These are phyloP conservation scores for Penicillium griseofulvum DNA, from an alignment of 2,329 filamentous ascomycete genomes.

Conservation along the genomic window DNA sequence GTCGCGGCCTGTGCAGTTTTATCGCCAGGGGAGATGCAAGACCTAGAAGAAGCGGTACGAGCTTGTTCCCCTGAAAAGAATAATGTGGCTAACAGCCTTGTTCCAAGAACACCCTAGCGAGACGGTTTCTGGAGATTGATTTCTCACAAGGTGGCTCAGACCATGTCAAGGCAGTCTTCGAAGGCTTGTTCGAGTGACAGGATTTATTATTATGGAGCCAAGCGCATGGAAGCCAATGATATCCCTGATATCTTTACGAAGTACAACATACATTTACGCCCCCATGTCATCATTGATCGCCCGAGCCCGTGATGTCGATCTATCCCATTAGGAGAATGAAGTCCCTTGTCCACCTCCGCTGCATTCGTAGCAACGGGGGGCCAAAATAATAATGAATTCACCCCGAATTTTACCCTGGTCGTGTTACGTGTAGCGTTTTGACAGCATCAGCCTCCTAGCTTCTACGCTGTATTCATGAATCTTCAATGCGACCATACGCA, in stretches of 20 bases:
- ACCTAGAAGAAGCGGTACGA: conserved; percentile 65
- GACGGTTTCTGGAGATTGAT: conserved; percentile 17
- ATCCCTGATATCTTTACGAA: not conserved
- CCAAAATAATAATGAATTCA: conserved; percentile 3
- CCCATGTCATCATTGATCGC: conserved; percentile 3
- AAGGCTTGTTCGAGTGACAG: conserved; percentile 10
- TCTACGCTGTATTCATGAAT: not conserved
- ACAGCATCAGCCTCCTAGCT: not conserved
- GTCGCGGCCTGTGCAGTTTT: conserved; percentile 68
- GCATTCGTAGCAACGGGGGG: not conserved
- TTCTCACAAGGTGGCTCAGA: conserved; percentile 6
- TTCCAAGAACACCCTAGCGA: conserved; percentile 15
- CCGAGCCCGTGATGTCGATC: not conserved
- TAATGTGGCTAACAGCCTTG: conserved; percentile 2
- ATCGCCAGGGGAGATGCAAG: conserved; percentile 60
- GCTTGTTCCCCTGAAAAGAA: not conserved
- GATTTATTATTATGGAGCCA: not conserved
- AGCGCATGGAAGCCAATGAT: not conserved
- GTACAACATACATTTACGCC: not conserved
- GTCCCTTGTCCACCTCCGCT: not conserved
- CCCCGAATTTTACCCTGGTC: not conserved
- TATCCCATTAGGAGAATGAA: conserved; percentile 10
- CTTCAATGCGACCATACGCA: not conserved
- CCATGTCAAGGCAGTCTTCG: conserved; percentile 9
- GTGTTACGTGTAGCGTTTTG: not conserved